These are phyloP conservation scores for Leccinellum albellum DNA, from an alignment of 768 basidiomycete genomes.

Conservation along the genomic window DNA sequence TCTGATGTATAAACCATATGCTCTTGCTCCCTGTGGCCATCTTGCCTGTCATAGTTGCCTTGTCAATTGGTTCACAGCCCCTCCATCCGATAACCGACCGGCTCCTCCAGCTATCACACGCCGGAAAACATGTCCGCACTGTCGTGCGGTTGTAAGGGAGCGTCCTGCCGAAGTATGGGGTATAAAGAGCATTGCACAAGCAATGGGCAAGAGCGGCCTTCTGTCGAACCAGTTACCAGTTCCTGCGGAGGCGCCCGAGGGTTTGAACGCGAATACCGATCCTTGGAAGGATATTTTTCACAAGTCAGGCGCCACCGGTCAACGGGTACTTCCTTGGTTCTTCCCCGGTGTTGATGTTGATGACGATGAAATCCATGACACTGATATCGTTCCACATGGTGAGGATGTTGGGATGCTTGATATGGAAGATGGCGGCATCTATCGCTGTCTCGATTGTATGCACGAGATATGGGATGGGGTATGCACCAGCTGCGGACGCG, in stretches of 20 bases:
- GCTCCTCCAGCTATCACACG: slow-evolving; percentile 28
- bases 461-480: slow-evolving; percentile 73
- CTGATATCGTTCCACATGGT: slow-evolving; percentile 20
- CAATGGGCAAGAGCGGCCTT: slow-evolving; percentile 52
- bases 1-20: slow-evolving; percentile 67
- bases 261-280: slow-evolving; percentile 36
- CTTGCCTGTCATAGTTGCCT: slow-evolving; percentile 69
- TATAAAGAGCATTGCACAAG: slow-evolving; percentile 44
- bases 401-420: slow-evolving; percentile 62
- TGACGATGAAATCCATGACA: slow-evolving; percentile 16
- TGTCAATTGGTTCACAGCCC: slow-evolving; percentile 69
- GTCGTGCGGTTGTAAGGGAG: slow-evolving; percentile 40
- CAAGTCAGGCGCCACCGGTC: slow-evolving; percentile 5
- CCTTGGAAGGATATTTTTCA: slow-evolving; percentile 69
- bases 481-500: slow-evolving; percentile 59
- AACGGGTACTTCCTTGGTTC: slow-evolving; percentile 21
- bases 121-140: slow-evolving; percentile 44
- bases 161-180: slow-evolving; percentile 47
- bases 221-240: slow-evolving; percentile 26
- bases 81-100: slow-evolving; percentile 27
- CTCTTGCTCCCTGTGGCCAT: slow-evolving; percentile 74
- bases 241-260: slow-evolving; percentile 25
- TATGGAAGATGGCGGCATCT: slow-evolving; percentile 72
- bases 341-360: slow-evolving; percentile 19
- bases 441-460: slow-evolving; percentile 70